Evolutionary conservation across 2,329 filamentous ascomycete species (phyloP).

Genomic region (Magnaporthiopsis poae): DNA sequence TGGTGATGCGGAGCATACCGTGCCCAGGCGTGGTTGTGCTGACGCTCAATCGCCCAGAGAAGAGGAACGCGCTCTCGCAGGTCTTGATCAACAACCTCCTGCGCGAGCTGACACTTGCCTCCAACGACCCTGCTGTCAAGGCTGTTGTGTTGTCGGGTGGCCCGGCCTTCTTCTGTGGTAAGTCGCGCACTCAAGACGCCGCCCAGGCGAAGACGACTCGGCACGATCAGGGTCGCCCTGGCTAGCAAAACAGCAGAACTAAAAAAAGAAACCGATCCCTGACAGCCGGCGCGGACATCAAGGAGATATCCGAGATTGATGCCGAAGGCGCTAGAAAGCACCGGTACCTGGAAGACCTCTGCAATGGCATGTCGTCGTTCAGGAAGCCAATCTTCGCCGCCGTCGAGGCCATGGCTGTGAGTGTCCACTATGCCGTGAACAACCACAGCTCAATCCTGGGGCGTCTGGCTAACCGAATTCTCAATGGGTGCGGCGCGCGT

Average conservation of each 20-base stretch:
- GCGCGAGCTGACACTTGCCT: neutral
- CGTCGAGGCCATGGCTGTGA: conserved; percentile 40
- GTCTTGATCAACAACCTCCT: conserved; percentile 4
- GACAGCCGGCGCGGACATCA: conserved; percentile 26
- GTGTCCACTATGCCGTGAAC: conserved; percentile 14
- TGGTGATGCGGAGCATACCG: conserved; percentile 6
- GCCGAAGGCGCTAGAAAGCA: conserved; percentile 19
- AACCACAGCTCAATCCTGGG: conserved; percentile 1
- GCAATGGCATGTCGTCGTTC: conserved; percentile 24
- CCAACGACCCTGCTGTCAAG: conserved; percentile 2
- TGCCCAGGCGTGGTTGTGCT: conserved; percentile 6
- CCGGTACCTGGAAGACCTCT: conserved; percentile 30
- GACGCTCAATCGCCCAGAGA: conserved; percentile 6
- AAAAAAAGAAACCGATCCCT: neutral
- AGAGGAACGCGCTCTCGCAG: conserved; percentile 7
- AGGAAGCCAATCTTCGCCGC: conserved; percentile 39
- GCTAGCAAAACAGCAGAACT: neutral
- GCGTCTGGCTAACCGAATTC: neutral
- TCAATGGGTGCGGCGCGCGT: neutral
- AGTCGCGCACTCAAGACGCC: neutral
- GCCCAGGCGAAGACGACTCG: neutral
- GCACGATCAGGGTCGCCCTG: neutral
- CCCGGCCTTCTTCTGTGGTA: conserved; percentile 6
- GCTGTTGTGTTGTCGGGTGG: conserved; percentile 5
- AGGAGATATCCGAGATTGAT: conserved; percentile 22